A percentile compares a stretch with the other conserved stretches of the same genome.
Evolutionary conservation across 331 rosid genomes (phyloP).

Genomic region (Quercus phellos): DNA sequence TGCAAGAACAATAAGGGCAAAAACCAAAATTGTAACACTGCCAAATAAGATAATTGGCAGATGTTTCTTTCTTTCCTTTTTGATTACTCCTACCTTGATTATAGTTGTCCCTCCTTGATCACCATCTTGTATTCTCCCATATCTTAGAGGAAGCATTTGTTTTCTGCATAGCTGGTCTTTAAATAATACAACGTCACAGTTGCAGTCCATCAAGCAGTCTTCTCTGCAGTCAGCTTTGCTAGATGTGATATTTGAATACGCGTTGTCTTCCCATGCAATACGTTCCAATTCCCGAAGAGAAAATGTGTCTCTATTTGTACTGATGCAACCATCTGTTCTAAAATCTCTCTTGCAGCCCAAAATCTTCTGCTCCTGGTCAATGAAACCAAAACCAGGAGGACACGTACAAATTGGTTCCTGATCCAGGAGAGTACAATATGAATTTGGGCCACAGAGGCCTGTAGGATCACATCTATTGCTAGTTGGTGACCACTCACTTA

Average conservation of each 20-base stretch:
- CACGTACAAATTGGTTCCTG: constrained; percentile 13
- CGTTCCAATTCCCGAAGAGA: neutral
- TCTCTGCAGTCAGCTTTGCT: constrained; percentile 6
- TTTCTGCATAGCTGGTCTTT: constrained; percentile 1
- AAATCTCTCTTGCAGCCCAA: constrained; percentile 24
- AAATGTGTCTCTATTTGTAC: neutral
- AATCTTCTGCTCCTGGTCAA: neutral
- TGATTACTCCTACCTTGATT: constrained; percentile 8
- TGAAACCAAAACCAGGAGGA: constrained; percentile 14
- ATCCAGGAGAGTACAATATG: constrained; percentile 12
- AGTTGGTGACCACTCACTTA: neutral
- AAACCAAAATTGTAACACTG: neutral
- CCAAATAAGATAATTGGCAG: constrained; percentile 2
- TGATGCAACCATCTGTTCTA: neutral
- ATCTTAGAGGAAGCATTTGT: constrained; percentile 27
- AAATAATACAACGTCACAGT: constrained; percentile 19
- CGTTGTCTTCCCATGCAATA: neutral
- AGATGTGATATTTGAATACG: neutral
- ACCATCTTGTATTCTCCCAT: neutral
- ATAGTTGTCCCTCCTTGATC: neutral
- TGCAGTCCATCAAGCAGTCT: constrained; percentile 26
- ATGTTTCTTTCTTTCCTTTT: neutral
- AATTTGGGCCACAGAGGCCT: constrained; percentile 26
- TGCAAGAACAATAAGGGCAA: neutral
- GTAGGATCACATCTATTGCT: neutral